Evolutionary conservation across 2,329 filamentous ascomycete species (phyloP).

Genomic region (Lasiodiplodia theobromae): DNA sequence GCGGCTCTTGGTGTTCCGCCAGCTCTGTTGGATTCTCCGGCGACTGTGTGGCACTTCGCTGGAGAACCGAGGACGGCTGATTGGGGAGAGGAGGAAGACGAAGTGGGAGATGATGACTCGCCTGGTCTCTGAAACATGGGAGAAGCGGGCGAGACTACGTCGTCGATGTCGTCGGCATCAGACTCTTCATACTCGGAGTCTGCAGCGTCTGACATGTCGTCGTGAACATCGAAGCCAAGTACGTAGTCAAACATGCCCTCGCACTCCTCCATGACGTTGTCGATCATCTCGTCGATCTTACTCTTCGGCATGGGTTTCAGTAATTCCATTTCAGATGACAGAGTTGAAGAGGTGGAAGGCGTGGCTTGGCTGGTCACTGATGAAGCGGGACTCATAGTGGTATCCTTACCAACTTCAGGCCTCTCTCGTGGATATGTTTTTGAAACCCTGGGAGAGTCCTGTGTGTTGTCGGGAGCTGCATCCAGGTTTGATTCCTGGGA

Average conservation of each 20-base stretch:
- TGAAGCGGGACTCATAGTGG: neutral
- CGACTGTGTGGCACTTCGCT: neutral
- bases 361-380: neutral
- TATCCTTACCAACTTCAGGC: neutral
- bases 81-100: neutral
- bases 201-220: neutral
- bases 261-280: neutral
- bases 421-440: neutral
- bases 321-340: neutral
- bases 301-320: neutral
- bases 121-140: neutral
- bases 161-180: neutral
- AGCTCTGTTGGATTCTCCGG: neutral
- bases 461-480: too few relatives aligned
- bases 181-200: neutral
- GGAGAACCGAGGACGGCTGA: neutral
- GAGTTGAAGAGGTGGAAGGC: neutral
- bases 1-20: neutral
- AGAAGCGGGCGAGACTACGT: neutral
- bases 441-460: neutral
- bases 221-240: neutral
- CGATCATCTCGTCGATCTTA: neutral
- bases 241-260: slow-evolving; percentile 5
- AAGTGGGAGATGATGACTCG: too few relatives aligned
- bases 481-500: neutral